These are phyloP conservation scores for Mucor circinelloides DNA, from an alignment of 371 early-diverging fungal species.

Conservation along the genomic window DNA sequence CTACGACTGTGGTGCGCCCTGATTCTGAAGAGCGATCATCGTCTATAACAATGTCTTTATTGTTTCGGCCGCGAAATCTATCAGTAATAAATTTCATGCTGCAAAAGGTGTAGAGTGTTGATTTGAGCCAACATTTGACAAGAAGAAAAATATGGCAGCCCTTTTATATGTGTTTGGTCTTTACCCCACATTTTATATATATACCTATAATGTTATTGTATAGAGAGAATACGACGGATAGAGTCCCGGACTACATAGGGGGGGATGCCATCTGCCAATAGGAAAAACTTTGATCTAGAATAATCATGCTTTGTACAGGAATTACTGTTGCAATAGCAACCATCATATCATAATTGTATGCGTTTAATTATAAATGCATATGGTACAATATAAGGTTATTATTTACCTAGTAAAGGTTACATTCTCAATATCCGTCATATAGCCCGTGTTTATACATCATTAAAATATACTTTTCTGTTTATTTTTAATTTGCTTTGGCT, in stretches of 20 bases:
- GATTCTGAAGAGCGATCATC: conserved; percentile 14
- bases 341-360: conserved; percentile 1
- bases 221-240: neutral
- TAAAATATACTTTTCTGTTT: neutral
- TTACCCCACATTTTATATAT: conserved; percentile 3
- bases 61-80: neutral
- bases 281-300: neutral
- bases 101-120: neutral
- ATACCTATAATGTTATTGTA: neutral
- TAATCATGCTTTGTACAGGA: neutral
- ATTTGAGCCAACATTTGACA: neutral
- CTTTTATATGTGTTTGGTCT: neutral
- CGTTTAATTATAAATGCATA: neutral
- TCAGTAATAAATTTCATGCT: neutral
- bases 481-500: conserved; percentile 11
- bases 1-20: conserved; percentile 11
- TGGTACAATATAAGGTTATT: neutral
- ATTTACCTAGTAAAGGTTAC: neutral
- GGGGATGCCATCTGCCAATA: neutral
- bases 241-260: neutral
- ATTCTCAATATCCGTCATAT: conserved; percentile 1
- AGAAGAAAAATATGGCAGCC: neutral
- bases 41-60: neutral
- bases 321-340: neutral
- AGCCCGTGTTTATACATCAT: neutral